phyloP scores from a whole-genome alignment of 352 stramenopile genomes.

The Phytophthora citricola region DNA sequence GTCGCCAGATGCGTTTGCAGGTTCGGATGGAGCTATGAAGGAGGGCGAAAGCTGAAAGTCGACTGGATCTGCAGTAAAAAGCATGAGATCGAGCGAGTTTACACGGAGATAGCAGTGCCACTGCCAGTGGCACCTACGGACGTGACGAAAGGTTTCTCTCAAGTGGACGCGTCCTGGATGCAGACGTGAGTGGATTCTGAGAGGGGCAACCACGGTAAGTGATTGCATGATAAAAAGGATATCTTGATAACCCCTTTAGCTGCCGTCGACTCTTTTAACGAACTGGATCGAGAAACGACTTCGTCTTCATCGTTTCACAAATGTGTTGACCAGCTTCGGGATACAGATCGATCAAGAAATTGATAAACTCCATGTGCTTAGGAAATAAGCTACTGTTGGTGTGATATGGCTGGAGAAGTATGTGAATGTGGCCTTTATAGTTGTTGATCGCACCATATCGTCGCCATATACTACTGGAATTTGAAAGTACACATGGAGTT shows the following conservation, averaged over 20 bases:
- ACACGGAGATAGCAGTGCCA: conserved; percentile 28
- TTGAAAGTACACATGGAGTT: no score
- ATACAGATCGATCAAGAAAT: no score
- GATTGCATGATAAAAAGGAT: no score
- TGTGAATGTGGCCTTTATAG: no score
- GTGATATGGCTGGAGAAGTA: no score
- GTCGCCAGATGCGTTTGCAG: conserved; percentile 32
- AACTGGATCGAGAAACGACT: no score
- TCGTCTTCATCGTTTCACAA: no score
- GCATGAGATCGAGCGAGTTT: conserved; percentile 63
- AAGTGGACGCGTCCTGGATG: conserved; percentile 60
- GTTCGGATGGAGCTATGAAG: conserved; percentile 16
- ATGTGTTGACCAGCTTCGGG: no score
- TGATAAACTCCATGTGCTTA: no score
- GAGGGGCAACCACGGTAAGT: conserved; percentile 47
- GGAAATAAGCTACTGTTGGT: no score
- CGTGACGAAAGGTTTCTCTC: conserved; percentile 13
- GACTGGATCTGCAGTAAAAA: conserved; percentile 16
- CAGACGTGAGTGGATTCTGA: conserved; percentile 58
- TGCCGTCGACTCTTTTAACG: conserved; percentile 44
- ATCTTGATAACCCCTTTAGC: conserved; percentile 16
- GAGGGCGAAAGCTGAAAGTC: conserved; percentile 13
- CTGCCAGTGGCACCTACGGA: neutral
- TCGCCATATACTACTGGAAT: no score
- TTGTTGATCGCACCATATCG: no score